Percentiles rank a stretch among this genome's conserved stretches.
Evolutionary conservation across 1,284 basidiomycete genomes (phyloP).

Genomic region (Trichosporon sp.): DNA sequence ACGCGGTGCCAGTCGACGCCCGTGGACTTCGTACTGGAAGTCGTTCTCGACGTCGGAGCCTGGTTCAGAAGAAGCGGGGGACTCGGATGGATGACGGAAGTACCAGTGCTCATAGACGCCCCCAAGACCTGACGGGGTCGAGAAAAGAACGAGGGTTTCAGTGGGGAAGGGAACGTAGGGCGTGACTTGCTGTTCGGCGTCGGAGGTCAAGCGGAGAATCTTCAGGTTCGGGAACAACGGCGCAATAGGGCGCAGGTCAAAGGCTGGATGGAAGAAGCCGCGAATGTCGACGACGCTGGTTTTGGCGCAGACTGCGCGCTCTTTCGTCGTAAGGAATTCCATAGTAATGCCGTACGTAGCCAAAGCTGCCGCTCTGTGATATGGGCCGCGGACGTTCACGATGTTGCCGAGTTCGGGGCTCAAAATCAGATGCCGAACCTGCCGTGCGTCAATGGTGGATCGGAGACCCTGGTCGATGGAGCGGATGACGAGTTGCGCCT

Average conservation of each 20-base stretch:
- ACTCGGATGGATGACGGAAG: not conserved
- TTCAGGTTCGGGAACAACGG: not conserved
- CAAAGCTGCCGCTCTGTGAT: not conserved
- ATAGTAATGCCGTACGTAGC: too few relatives aligned
- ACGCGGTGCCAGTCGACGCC: not conserved
- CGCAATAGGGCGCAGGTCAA: not conserved
- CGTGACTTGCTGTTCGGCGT: not conserved
- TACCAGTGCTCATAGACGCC: not conserved
- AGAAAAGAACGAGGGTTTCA: not conserved
- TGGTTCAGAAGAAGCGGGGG: not conserved
- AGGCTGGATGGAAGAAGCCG: not conserved
- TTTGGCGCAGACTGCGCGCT: not conserved
- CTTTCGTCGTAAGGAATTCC: too few relatives aligned
- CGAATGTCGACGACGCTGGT: not conserved
- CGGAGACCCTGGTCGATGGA: not conserved
- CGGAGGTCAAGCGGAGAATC: not conserved
- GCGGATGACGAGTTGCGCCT: not conserved
- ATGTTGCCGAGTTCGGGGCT: not conserved
- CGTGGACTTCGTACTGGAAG: not conserved
- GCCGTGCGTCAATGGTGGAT: not conserved
- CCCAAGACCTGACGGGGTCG: not conserved
- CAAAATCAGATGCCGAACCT: not conserved
- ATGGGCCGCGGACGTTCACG: not conserved
- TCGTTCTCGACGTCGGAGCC: not conserved
- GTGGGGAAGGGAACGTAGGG: not conserved